phyloP scores from a whole-genome alignment of 225 moss, liverwort and hornwort genomes.

The Ulota crispa region DNA sequence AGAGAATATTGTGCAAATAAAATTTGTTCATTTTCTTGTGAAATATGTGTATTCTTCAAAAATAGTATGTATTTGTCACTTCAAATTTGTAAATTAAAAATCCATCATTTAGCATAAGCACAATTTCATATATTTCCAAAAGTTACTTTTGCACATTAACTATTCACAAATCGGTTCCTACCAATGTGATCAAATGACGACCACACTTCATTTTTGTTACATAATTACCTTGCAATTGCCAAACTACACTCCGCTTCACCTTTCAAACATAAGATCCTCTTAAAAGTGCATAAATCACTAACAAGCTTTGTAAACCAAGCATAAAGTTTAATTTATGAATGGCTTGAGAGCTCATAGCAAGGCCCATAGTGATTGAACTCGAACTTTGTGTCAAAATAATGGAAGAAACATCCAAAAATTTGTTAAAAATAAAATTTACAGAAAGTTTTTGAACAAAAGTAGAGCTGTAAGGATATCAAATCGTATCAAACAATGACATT shows the following conservation, averaged over 20 bases:
- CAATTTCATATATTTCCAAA: rapidly evolving
- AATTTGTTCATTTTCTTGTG: rapidly evolving
- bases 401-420: not conserved
- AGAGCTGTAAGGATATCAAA: not conserved
- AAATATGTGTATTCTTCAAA: not conserved
- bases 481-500: not conserved
- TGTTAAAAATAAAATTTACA: not conserved
- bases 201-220: not conserved
- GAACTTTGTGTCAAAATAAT: not conserved
- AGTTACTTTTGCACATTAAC: not conserved
- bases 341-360: not conserved
- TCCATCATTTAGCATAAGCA: not conserved
- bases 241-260: rapidly evolving
- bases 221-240: constrained; percentile 8
- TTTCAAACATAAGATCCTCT: not conserved
- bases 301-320: not conserved
- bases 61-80: not conserved
- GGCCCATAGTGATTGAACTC: not conserved
- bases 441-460: not conserved
- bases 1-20: not conserved
- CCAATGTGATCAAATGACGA: rapidly evolving
- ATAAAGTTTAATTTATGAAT: not conserved
- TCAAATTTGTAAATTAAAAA: not conserved
- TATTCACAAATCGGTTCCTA: not conserved
- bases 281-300: not conserved